phyloP scores from a whole-genome alignment of 1,284 basidiomycete species.

The Mycosarcoma mackinlayi region DNA sequence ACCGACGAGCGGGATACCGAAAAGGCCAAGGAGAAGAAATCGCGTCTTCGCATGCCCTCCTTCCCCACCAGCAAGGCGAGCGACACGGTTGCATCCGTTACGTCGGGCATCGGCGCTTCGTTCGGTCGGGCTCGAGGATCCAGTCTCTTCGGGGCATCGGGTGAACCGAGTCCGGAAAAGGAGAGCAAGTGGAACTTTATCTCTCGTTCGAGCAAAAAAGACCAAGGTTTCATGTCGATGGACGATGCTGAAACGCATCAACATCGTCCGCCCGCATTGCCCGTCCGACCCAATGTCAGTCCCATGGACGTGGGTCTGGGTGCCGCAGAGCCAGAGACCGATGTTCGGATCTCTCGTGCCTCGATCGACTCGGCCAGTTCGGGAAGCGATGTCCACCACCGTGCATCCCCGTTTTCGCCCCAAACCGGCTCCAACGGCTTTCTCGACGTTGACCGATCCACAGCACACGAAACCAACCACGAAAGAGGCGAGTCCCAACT shows the following conservation, averaged over 20 bases:
- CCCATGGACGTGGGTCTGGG: slow-evolving; percentile 27
- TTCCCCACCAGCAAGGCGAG: slow-evolving; percentile 20
- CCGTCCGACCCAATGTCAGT: slow-evolving; percentile 15
- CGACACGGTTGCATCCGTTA: slow-evolving; percentile 34
- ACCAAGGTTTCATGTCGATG: slow-evolving; percentile 41
- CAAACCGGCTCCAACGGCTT: slow-evolving; percentile 1
- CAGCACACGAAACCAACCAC: slow-evolving; percentile 38
- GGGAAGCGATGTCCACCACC: slow-evolving; percentile 7
- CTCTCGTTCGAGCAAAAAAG: slow-evolving; percentile 19
- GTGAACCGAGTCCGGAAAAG: slow-evolving; percentile 27
- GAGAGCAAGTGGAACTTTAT: slow-evolving; percentile 47
- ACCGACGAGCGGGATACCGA: slow-evolving; percentile 26
- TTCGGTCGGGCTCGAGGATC: slow-evolving; percentile 19
- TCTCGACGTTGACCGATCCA: neutral
- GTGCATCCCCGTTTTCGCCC: slow-evolving; percentile 29
- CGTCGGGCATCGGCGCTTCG: slow-evolving; percentile 31
- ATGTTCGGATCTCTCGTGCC: slow-evolving; percentile 9
- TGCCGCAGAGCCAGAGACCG: slow-evolving; percentile 8
- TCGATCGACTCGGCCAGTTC: slow-evolving; percentile 4
- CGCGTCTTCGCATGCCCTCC: slow-evolving; percentile 40
- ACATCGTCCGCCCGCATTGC: slow-evolving; percentile 21
- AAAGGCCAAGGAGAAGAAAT: slow-evolving; percentile 24
- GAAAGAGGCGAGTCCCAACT: slow-evolving; percentile 35
- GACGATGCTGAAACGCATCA: slow-evolving; percentile 17
- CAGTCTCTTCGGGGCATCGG: slow-evolving; percentile 10